Percentiles rank a stretch among this genome's conserved stretches.
Evolutionary conservation across 164 flowering plant species (phyloP).

Genomic region (Macadamia integrifolia): DNA sequence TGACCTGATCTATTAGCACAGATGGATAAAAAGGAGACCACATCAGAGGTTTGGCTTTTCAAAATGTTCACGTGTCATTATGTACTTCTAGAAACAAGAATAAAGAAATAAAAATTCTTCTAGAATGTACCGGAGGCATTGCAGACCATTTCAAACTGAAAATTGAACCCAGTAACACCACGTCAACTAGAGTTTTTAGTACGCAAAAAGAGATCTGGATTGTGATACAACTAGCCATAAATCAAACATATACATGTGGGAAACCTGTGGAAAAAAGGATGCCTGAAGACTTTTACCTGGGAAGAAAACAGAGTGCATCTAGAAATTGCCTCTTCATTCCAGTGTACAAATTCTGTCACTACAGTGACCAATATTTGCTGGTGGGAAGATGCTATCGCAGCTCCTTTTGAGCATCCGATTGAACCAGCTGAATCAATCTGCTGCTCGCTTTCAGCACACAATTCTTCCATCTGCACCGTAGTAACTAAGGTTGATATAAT

Average conservation of each 20-base stretch:
- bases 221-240: no score
- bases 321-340: constrained; percentile 98
- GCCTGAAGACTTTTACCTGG: constrained; percentile 45
- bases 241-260: background rate
- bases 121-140: no score
- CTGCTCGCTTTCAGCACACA: constrained; percentile 73
- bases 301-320: constrained; percentile 88
- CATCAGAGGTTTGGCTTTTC: no score
- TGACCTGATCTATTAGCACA: no score
- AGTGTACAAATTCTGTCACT: constrained; percentile 97
- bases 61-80: no score
- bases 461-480: constrained; percentile 73
- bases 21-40: no score
- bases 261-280: background rate
- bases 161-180: no score
- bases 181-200: no score
- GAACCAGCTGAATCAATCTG: constrained; percentile 65
- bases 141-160: no score
- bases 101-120: no score
- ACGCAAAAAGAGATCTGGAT: no score
- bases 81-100: no score
- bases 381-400: constrained; percentile 65
- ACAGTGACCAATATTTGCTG: constrained; percentile 96
- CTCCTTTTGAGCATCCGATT: constrained; percentile 87
- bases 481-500: background rate